A percentile compares a stretch with the other conserved stretches of the same genome.
Evolutionary conservation across 73 alveolate genomes (phyloP).

Genomic region (Paramecium caudatum): DNA sequence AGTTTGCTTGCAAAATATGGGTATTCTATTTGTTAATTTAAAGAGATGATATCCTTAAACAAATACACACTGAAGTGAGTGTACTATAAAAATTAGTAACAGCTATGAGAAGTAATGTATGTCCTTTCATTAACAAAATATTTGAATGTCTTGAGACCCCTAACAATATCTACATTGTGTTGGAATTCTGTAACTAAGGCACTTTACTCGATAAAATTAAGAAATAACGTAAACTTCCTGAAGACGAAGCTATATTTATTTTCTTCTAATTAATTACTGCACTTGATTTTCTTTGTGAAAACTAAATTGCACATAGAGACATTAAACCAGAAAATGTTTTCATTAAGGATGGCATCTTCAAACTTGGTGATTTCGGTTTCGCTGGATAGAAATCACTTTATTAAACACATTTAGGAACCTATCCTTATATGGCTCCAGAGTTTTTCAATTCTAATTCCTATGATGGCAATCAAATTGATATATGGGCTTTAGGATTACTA

Average conservation of each 20-base stretch:
- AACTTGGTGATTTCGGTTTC: constrained; percentile 77
- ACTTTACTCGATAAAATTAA: constrained; percentile 64
- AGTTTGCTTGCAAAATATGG: constrained; percentile 69
- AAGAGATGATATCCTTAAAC: constrained; percentile 67
- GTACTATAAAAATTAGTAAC: constrained; percentile 38
- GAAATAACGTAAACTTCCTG: constrained; percentile 67
- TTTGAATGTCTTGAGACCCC: constrained; percentile 73
- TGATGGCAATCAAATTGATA: constrained; percentile 70
- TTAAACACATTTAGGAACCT: constrained; percentile 71
- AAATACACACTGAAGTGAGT: constrained; percentile 69
- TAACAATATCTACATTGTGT: constrained; percentile 68
- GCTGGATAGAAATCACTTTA: constrained; percentile 70
- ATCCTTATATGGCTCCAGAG: constrained; percentile 79
- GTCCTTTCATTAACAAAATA: constrained; percentile 74
- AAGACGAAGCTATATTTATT: constrained; percentile 64
- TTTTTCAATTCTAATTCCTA: constrained; percentile 58
- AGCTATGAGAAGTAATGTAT: constrained; percentile 39
- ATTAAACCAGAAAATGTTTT: constrained; percentile 76
- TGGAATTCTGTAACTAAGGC: constrained; percentile 75
- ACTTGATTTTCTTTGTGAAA: constrained; percentile 35
- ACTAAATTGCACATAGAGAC: constrained; percentile 75
- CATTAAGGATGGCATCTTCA: constrained; percentile 74
- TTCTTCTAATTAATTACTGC: constrained; percentile 65
- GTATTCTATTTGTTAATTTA: constrained; percentile 54
- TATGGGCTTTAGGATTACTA: constrained; percentile 75